Percentiles rank a stretch among this genome's conserved stretches.
phyloP scores from a whole-genome alignment of 2,329 filamentous ascomycete species.

The Lojkania enalia region DNA sequence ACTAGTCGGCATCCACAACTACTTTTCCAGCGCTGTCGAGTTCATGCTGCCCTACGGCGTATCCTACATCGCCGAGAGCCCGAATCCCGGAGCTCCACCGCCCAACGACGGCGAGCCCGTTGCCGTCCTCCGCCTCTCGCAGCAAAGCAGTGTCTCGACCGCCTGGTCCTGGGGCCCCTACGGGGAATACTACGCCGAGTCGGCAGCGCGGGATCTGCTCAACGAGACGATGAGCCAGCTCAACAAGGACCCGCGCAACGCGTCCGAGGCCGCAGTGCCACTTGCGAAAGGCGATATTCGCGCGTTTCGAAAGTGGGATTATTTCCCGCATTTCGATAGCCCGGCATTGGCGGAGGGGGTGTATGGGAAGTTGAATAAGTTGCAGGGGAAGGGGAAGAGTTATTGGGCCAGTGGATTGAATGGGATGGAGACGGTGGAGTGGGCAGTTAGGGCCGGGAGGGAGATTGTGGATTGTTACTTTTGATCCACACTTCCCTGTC shows the following conservation, averaged over 20 bases:
- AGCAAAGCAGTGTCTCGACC: slow-evolving; percentile 35
- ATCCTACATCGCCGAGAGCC: slow-evolving; percentile 36
- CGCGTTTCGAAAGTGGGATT: slow-evolving; percentile 45
- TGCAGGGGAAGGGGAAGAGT: slow-evolving; percentile 44
- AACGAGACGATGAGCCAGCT: slow-evolving; percentile 36
- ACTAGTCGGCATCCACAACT: slow-evolving; percentile 40
- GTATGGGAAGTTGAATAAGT: slow-evolving; percentile 35
- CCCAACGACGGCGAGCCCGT: slow-evolving; percentile 40
- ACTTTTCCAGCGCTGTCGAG: slow-evolving; percentile 41
- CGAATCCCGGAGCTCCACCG: slow-evolving; percentile 30
- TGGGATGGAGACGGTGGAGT: slow-evolving; percentile 46
- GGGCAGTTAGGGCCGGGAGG: slow-evolving; percentile 39
- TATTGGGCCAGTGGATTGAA: slow-evolving; percentile 43
- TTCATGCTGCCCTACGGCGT: slow-evolving; percentile 41
- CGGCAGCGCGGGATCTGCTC: slow-evolving; percentile 29
- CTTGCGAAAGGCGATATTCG: slow-evolving; percentile 30
- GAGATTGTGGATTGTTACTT: slow-evolving; percentile 42
- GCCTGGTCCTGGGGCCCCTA: slow-evolving; percentile 45
- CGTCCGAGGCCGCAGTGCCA: slow-evolving; percentile 22
- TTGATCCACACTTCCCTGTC: slow-evolving; percentile 13
- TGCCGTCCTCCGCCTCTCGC: slow-evolving; percentile 37
- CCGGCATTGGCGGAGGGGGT: slow-evolving; percentile 30
- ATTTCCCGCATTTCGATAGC: slow-evolving; percentile 43
- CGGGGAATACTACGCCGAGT: slow-evolving; percentile 31
- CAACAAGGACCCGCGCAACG: slow-evolving; percentile 44